These are phyloP conservation scores for Chlamydomonas sp. DNA, from an alignment of 139 green algal species.

Conservation along the genomic window DNA sequence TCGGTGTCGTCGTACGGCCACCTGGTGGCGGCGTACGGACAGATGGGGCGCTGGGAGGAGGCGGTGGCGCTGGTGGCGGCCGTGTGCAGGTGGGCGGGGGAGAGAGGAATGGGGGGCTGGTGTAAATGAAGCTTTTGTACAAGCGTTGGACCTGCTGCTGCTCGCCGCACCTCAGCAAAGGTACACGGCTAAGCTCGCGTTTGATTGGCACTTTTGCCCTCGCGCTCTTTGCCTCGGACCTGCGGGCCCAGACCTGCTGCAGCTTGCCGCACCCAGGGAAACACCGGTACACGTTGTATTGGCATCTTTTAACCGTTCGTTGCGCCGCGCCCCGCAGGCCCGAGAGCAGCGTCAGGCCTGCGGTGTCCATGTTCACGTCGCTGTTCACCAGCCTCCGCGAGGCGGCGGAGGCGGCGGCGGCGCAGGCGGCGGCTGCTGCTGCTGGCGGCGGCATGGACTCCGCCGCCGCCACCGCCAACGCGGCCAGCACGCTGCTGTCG, in stretches of 20 bases:
- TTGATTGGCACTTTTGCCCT: too few species aligned
- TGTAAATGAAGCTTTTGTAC: neutral
- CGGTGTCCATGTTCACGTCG: slow-evolving; percentile 36
- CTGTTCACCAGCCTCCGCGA: slow-evolving; percentile 14
- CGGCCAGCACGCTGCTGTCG: neutral
- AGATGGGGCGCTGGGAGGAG: slow-evolving; percentile 42
- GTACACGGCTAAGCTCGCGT: too few species aligned
- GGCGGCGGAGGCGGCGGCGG: neutral
- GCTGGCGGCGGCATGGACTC: neutral
- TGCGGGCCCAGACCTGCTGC: neutral
- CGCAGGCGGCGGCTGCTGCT: neutral
- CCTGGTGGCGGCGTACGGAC: slow-evolving; percentile 44
- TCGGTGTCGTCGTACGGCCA: slow-evolving; percentile 34
- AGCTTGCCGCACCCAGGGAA: too few species aligned
- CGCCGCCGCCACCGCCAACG: slow-evolving; percentile 22
- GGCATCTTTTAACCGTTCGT: too few species aligned
- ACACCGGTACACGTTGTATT: too few species aligned
- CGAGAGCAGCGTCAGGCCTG: slow-evolving; percentile 27
- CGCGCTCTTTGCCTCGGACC: too few species aligned
- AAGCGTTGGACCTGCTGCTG: neutral
- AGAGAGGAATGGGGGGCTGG: too few species aligned
- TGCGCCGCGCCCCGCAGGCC: slow-evolving; percentile 12
- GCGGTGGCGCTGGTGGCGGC: slow-evolving; percentile 41
- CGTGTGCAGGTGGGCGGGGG: slow-evolving; percentile 23
- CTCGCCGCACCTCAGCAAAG: too few species aligned